These are phyloP conservation scores for Rhodotorula babjevae DNA, from an alignment of 768 basidiomycete species.

Conservation along the genomic window DNA sequence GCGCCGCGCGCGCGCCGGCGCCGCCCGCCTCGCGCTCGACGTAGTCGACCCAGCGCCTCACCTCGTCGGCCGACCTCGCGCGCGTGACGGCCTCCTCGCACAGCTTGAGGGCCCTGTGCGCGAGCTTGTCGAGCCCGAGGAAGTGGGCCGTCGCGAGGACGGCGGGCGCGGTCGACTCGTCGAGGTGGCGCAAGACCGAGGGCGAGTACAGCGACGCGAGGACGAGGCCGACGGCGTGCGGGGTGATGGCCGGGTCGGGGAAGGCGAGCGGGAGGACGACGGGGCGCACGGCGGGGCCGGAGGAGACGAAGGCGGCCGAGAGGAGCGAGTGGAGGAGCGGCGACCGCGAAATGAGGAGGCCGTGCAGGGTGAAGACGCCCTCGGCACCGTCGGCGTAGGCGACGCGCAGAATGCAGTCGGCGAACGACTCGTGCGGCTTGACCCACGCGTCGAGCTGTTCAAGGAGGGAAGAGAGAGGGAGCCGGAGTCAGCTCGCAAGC, in stretches of 20 bases:
- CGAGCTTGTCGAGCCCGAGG: conserved; percentile 20
- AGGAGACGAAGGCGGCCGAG: not conserved
- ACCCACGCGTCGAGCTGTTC: not conserved
- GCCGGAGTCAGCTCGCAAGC: not conserved
- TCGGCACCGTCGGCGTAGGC: not conserved
- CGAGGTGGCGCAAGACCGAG: conserved; percentile 11
- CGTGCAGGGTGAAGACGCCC: not conserved
- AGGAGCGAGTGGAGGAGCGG: conserved; percentile 11
- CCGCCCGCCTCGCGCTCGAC: not conserved
- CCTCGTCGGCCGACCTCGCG: not conserved
- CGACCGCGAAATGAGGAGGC: conserved; percentile 9
- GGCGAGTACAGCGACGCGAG: conserved; percentile 33
- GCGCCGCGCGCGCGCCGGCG: no score
- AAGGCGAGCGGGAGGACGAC: conserved; percentile 1
- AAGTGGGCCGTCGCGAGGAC: conserved; percentile 18
- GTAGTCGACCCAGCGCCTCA: conserved; percentile 5
- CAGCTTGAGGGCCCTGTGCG: not conserved
- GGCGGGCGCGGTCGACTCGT: not conserved
- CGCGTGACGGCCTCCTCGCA: not conserved
- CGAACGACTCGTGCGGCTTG: not conserved
- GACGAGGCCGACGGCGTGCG: conserved; percentile 7
- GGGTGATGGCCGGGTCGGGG: conserved; percentile 10
- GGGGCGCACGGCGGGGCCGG: not conserved
- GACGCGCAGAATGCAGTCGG: conserved; percentile 2
- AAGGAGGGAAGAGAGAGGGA: not conserved